These are phyloP conservation scores for Didymellaceae sp. DNA, from an alignment of 2,329 filamentous ascomycete genomes.

Conservation along the genomic window DNA sequence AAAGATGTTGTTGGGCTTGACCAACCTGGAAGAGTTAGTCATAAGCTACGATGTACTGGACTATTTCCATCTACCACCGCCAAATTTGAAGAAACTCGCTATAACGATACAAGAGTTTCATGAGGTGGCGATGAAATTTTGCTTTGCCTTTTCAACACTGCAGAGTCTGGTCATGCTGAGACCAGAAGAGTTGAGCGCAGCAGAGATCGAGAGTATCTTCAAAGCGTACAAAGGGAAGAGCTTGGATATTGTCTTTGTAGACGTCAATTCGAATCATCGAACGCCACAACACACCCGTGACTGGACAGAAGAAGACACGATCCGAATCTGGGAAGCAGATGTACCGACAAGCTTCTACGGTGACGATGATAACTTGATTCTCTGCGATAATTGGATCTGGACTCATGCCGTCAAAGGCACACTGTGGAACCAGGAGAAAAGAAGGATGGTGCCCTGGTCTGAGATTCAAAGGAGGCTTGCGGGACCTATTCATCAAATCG, in stretches of 20 bases:
- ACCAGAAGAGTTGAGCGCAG: constrained; percentile 16
- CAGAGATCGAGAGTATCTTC: constrained; percentile 29
- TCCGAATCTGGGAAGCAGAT: constrained; percentile 37
- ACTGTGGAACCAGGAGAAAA: constrained; percentile 28
- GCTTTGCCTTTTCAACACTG: constrained; percentile 24
- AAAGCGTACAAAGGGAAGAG: constrained; percentile 24
- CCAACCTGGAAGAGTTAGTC: constrained; percentile 35
- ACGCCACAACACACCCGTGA: constrained; percentile 27
- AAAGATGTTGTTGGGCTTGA: constrained; percentile 35
- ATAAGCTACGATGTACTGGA: constrained; percentile 30
- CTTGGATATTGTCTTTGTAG: constrained; percentile 36
- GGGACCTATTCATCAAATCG: constrained; percentile 20
- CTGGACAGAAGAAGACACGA: constrained; percentile 30
- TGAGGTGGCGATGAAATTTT: constrained; percentile 24
- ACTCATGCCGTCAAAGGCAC: constrained; percentile 29
- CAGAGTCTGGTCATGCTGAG: constrained; percentile 29
- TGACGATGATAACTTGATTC: constrained; percentile 31
- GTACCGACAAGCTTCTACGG: constrained; percentile 40
- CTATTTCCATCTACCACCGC: constrained; percentile 32
- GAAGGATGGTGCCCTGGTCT: constrained; percentile 31
- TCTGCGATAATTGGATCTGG: constrained; percentile 39
- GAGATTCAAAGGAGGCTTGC: constrained; percentile 22
- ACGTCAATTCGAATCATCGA: constrained; percentile 33
- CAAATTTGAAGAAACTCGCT: constrained; percentile 36
- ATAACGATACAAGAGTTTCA: constrained; percentile 27